A percentile compares a stretch with the other conserved stretches of the same genome.
Evolutionary conservation across 1,284 basidiomycete species (phyloP).

Genomic region (Entoloma clypeatum): DNA sequence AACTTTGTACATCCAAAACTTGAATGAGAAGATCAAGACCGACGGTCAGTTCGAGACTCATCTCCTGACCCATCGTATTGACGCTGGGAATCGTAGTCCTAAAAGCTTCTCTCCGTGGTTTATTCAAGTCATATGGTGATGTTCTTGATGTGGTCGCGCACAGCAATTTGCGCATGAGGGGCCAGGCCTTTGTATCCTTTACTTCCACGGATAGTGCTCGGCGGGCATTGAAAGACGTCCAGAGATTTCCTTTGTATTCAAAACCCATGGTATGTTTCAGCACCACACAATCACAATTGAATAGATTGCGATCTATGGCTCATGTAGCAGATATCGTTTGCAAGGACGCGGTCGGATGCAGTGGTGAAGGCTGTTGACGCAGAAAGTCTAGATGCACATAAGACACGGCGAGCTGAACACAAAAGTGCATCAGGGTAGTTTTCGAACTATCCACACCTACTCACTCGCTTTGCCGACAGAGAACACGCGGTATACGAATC

Average conservation of each 20-base stretch:
- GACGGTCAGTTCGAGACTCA: slow-evolving; percentile 49
- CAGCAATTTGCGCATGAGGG: slow-evolving; percentile 91
- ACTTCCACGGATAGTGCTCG: slow-evolving; percentile 75
- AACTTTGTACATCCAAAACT: slow-evolving; percentile 95
- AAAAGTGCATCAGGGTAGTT: slow-evolving; percentile 77
- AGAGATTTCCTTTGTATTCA: slow-evolving; percentile 92
- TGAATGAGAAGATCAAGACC: slow-evolving; percentile 95
- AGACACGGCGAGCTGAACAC: slow-evolving; percentile 66
- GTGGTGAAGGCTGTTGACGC: slow-evolving; percentile 76
- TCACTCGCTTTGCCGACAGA: slow-evolving; percentile 52
- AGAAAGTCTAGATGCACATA: slow-evolving; percentile 71
- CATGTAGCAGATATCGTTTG: slow-evolving; percentile 88
- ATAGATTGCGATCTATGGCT: slow-evolving; percentile 2
- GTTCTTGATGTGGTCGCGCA: slow-evolving; percentile 93
- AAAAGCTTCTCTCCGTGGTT: slow-evolving; percentile 81
- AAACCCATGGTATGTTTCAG: slow-evolving; percentile 80
- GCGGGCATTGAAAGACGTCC: slow-evolving; percentile 89
- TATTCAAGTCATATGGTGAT: slow-evolving; percentile 93
- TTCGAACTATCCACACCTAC: no score
- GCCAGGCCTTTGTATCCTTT: slow-evolving; percentile 97
- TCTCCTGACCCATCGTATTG: neutral
- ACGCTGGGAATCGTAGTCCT: slow-evolving; percentile 52
- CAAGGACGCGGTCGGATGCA: slow-evolving; percentile 83
- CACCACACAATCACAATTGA: neutral
- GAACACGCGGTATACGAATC: slow-evolving; percentile 79